These are phyloP conservation scores for Colletotrichum sp. DNA, from an alignment of 2,329 filamentous ascomycete genomes.

Conservation along the genomic window DNA sequence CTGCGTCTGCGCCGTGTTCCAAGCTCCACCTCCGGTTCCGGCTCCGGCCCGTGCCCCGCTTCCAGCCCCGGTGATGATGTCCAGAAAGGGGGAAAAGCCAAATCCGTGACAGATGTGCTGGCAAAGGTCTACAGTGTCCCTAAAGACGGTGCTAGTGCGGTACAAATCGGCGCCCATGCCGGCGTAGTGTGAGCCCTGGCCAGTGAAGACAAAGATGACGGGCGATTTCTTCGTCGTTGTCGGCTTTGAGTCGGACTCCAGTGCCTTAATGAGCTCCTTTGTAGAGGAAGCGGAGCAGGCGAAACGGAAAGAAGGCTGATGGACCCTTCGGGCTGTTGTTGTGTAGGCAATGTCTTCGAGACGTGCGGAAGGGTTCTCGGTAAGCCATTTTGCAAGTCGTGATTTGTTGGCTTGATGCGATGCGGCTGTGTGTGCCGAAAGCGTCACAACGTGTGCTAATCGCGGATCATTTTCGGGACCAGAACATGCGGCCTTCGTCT, in stretches of 20 bases:
- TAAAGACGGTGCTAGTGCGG: constrained; percentile 27
- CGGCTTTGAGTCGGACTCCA: background rate
- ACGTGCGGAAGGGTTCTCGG: background rate
- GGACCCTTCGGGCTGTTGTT: background rate
- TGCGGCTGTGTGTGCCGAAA: background rate
- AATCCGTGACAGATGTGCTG: constrained; percentile 30
- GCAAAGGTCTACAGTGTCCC: constrained; percentile 33
- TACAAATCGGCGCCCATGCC: constrained; percentile 35
- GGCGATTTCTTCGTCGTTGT: background rate
- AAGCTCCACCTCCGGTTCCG: constrained; percentile 3
- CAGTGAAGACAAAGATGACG: constrained; percentile 42
- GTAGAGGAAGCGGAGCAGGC: background rate
- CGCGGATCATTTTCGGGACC: background rate
- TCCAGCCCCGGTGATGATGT: constrained; percentile 35
- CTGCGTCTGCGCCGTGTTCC: constrained; percentile 29
- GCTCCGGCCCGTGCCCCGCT: background rate
- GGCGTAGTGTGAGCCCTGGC: constrained; percentile 35
- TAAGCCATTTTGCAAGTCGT: background rate
- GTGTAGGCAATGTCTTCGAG: background rate
- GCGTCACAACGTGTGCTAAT: background rate
- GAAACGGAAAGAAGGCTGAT: background rate
- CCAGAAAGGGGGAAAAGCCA: constrained; percentile 42
- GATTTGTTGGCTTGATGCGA: background rate
- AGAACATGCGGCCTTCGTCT: accelerated
- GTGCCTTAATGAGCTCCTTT: background rate